Evolutionary conservation across 257 asterid species (phyloP), one percentile per base, ranked within the genome.

Genomic region (Scutellaria baicalensis): DNA sequence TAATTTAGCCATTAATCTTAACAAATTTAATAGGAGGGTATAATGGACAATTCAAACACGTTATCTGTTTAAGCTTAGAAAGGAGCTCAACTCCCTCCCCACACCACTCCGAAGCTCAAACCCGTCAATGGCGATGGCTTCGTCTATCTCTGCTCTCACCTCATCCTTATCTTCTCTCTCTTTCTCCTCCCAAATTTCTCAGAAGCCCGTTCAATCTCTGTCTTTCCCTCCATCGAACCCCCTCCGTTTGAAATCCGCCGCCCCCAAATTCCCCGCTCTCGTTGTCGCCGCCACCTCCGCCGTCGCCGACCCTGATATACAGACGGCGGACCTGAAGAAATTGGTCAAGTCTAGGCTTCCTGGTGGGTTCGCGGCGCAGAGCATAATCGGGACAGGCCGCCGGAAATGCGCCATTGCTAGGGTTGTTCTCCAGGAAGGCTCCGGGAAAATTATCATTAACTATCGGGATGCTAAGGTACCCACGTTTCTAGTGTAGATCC

Each of bases 341-440:
- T 62, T 78, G n/a, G 98, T 94, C 13, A 91, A 94, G 69, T 79
- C 98, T 5, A 84, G 95, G 70, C 96, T 94, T 49, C 97, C 98
- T 0, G 97, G 98, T 3, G 98, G 99, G 13, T 91, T 94, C 57
- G 99, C 97, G 0, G 97, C 98, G 38, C 99, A 94, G 86, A 85
- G 70, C 14, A 81, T 89, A 6, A 68, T 86, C 50, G 98, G 98
- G 42, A 94, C 97, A 18, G 97, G 98, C 35, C 89, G 98, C 68
- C 71, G 99, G 75, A 94, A 94, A 77, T 80, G 87, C 56, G 97
- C 97, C 40, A 89, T 83, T 76, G 99, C 99, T 38, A 82, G 99
- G 79, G 99, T 94, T 68, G 99, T 94, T 60, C 93, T 94, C 47
- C 91, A 85, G 79, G 98, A 91, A 78, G 99, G 99, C 70, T 31